Evolutionary conservation across 306 rosid species (phyloP).

Genomic region (Pterocarpus santalinus): DNA sequence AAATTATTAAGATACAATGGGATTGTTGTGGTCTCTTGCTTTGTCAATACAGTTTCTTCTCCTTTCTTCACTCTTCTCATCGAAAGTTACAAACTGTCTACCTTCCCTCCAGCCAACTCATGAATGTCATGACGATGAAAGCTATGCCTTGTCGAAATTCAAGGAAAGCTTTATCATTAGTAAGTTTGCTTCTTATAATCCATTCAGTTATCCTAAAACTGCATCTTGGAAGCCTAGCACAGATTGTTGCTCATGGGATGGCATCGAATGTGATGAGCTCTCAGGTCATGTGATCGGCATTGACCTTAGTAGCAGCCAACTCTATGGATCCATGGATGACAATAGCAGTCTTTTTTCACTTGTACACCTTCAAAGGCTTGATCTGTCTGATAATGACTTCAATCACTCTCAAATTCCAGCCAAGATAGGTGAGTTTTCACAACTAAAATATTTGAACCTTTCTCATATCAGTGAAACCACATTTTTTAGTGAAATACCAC

Average conservation of each 20-base stretch:
- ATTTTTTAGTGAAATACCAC: constrained; percentile 31
- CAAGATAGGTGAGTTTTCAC: constrained; percentile 27
- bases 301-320: constrained; percentile 42
- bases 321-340: constrained; percentile 24
- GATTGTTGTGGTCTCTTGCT: neutral
- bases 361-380: constrained; percentile 26
- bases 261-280: constrained; percentile 36
- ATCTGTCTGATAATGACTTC: constrained; percentile 47
- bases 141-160: constrained; percentile 41
- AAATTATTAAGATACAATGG: constrained; percentile 12
- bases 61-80: constrained; percentile 18
- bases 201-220: constrained; percentile 41
- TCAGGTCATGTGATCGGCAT: constrained; percentile 37
- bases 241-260: constrained; percentile 51
- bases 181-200: neutral
- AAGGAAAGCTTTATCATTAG: constrained; percentile 32
- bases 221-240: constrained; percentile 40
- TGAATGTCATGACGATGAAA: constrained; percentile 38
- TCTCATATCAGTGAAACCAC: neutral
- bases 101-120: neutral
- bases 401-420: constrained; percentile 49
- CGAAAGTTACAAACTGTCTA: neutral
- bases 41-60: neutral
- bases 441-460: constrained; percentile 32
- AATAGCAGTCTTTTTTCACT: constrained; percentile 2